phyloP scores from a whole-genome alignment of 495 filamentous ascomycete genomes.

The Copromyces sp. region DNA sequence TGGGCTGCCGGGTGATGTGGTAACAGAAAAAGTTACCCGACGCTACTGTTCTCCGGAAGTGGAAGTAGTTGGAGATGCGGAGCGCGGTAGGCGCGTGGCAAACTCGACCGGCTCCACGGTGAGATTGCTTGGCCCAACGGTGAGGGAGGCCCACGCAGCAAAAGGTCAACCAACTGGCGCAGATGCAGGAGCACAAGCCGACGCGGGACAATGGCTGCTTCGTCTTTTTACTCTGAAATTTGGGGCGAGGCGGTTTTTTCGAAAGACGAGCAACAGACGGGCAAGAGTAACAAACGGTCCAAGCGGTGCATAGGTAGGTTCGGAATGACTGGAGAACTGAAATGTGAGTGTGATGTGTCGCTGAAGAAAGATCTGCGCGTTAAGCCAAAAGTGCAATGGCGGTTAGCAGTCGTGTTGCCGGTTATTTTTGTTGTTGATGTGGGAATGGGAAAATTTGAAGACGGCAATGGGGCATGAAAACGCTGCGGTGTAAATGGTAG shows the following conservation, averaged over 20 bases:
- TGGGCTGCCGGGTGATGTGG: neutral
- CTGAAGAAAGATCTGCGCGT: neutral
- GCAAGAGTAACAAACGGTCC: neutral
- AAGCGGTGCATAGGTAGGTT: neutral
- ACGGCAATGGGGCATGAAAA: neutral
- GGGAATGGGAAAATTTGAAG: neutral
- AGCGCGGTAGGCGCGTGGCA: neutral
- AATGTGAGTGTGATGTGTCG: neutral
- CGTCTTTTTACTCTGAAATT: neutral
- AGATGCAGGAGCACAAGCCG: neutral
- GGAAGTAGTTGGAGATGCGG: neutral
- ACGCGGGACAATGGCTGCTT: neutral
- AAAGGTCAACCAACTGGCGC: neutral
- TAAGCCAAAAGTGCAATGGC: neutral
- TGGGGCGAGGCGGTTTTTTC: neutral
- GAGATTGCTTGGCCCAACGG: neutral
- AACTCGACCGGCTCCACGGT: neutral
- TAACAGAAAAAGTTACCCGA: neutral
- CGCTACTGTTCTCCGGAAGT: neutral
- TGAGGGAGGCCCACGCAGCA: neutral
- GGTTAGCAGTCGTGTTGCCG: neutral
- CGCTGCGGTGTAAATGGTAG: neutral
- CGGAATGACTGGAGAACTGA: neutral
- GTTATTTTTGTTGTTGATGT: neutral
- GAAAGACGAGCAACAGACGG: neutral